A percentile compares a stretch with the other conserved stretches of the same genome.
Evolutionary conservation across 1,284 basidiomycete species (phyloP).

Genomic region (Microbotryum lychnidis-dioicae): DNA sequence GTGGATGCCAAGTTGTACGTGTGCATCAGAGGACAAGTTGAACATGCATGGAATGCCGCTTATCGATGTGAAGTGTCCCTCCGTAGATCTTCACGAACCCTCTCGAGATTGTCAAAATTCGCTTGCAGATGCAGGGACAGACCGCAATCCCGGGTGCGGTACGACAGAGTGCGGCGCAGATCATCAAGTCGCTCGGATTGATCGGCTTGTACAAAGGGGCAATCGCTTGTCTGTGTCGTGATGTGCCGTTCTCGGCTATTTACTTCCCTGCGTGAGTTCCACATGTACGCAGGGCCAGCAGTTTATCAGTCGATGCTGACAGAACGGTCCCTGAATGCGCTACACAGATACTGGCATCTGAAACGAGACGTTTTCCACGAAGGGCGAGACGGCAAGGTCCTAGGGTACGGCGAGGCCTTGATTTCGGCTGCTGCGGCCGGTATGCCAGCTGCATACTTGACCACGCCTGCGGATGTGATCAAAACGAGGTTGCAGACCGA

Average conservation of each 20-base stretch:
- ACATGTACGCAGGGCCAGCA: not conserved
- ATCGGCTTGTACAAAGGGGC: conserved; percentile 88
- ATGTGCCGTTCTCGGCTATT: conserved; percentile 73
- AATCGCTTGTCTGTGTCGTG: conserved; percentile 70
- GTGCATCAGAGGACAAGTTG: not conserved
- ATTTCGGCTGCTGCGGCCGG: conserved; percentile 68
- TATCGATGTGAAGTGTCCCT: not conserved
- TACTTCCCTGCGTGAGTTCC: conserved; percentile 48
- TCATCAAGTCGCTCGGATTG: conserved; percentile 84
- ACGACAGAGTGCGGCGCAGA: conserved; percentile 80
- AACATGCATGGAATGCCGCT: no score
- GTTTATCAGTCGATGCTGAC: not conserved
- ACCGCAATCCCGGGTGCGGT: conserved; percentile 65
- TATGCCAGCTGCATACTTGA: conserved; percentile 67
- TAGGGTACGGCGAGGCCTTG: conserved; percentile 85
- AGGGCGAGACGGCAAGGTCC: conserved; percentile 87
- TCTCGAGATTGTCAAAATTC: conserved; percentile 76
- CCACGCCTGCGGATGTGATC: conserved; percentile 68
- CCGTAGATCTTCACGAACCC: conserved; percentile 31
- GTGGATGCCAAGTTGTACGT: conserved; percentile 94
- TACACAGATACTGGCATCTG: conserved; percentile 36
- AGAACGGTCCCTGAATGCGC: not conserved
- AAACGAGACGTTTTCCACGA: conserved; percentile 93
- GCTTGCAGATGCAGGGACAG: conserved; percentile 92
- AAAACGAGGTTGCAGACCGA: conserved; percentile 99